Evolutionary conservation across 176 grass and related monocot genomes (phyloP).

Genomic region (Canna indica): DNA sequence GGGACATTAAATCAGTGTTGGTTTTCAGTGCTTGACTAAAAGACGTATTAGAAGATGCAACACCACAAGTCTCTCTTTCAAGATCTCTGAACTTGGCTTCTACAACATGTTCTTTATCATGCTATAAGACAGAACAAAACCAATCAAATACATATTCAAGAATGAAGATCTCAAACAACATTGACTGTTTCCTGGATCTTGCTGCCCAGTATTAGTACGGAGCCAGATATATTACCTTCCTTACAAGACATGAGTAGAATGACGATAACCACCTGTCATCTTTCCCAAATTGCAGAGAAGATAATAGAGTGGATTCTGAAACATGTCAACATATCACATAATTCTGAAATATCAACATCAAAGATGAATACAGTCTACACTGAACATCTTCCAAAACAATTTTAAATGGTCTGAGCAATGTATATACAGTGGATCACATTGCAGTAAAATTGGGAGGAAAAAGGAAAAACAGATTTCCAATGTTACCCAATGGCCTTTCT

Average conservation of each 20-base stretch:
- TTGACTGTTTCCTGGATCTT: not conserved
- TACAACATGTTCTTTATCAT: conserved; percentile 74
- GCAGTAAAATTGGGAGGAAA: not conserved
- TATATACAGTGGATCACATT: not conserved
- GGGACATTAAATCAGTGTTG: conserved; percentile 73
- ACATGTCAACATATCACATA: conserved; percentile 12
- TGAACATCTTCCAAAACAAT: not conserved
- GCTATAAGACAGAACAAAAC: conserved; percentile 33
- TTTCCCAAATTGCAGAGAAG: conserved; percentile 78
- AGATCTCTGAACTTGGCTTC: conserved; percentile 95
- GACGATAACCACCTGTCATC: conserved; percentile 79
- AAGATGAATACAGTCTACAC: not conserved
- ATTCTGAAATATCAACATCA: not conserved
- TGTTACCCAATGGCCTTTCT: not conserved
- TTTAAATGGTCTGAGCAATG: not conserved
- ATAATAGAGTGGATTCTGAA: conserved; percentile 75
- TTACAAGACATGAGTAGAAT: conserved; percentile 89
- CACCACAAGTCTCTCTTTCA: conserved; percentile 54
- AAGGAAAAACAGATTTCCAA: not conserved
- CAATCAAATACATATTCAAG: not conserved
- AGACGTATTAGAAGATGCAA: conserved; percentile 46
- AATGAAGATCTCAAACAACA: not conserved
- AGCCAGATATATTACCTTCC: conserved; percentile 42
- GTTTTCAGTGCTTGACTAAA: conserved; percentile 57
- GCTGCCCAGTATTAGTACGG: not conserved